Conservation (phyloP, 192 early-diverging fungal species). For the Spinellus fusiger region DNA sequence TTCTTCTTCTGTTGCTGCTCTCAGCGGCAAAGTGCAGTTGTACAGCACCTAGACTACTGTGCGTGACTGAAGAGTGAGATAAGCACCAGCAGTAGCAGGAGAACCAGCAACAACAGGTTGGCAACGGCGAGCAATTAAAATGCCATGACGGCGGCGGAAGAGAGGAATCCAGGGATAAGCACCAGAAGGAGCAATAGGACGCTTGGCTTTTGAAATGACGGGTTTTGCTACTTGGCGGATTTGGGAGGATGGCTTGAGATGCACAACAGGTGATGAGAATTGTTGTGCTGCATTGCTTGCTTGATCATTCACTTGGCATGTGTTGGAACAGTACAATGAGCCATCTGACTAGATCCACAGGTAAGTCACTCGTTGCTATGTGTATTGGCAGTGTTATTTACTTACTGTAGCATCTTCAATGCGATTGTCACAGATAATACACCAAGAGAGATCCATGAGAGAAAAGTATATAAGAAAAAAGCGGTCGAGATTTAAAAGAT, state of each 20-base stretch:
- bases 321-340: not conserved
- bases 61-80: not conserved
- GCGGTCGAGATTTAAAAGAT: not conserved
- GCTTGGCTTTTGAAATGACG: not conserved
- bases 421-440: not conserved
- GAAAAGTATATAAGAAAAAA: not conserved
- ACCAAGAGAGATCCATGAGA: not conserved
- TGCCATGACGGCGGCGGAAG: constrained; percentile 9
- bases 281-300: not conserved
- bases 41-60: not conserved
- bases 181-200: constrained; percentile 1
- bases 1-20: not conserved
- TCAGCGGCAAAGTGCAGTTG: not conserved
- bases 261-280: too few relatives aligned
- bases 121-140: constrained; percentile 12
- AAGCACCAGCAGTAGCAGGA: not conserved
- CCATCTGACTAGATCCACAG: not conserved
- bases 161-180: constrained; percentile 11
- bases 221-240: not conserved
- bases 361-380: not conserved
- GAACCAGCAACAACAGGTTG: constrained; percentile 15
- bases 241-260: too few relatives aligned
- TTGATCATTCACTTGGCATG: not conserved
- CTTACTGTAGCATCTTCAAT: not conserved
- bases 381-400: too few relatives aligned